Percentiles rank a stretch among this genome's conserved stretches.
Evolutionary conservation across 2,329 filamentous ascomycete species (phyloP).

Genomic region (Hypoxylon sp.): DNA sequence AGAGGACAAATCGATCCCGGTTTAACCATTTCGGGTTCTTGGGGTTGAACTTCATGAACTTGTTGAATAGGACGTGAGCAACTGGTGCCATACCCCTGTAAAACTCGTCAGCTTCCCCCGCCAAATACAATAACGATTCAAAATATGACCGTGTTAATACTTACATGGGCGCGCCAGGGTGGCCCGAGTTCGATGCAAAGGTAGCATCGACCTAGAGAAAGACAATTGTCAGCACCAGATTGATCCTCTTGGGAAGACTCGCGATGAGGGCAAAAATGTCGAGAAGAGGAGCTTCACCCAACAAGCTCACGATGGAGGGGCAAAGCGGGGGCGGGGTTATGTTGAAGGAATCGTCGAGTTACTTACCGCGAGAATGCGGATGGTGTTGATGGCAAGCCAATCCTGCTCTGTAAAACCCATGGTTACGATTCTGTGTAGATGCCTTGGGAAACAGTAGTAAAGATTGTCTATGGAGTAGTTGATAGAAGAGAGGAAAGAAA

Average conservation of each 20-base stretch:
- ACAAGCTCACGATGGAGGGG: slow-evolving; percentile 46
- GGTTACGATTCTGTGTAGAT: slow-evolving; percentile 53
- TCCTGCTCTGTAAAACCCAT: slow-evolving; percentile 93
- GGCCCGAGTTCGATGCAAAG: slow-evolving; percentile 93
- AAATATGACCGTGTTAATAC: slow-evolving; percentile 41
- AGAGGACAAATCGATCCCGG: slow-evolving; percentile 98
- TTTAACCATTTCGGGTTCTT: slow-evolving; percentile 98
- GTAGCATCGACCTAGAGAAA: slow-evolving; percentile 89
- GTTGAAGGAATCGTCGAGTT: slow-evolving; percentile 30
- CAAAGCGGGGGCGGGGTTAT: slow-evolving; percentile 46
- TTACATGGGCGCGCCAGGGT: slow-evolving; percentile 97
- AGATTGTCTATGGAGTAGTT: slow-evolving; percentile 28
- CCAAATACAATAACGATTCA: neutral
- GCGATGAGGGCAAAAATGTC: slow-evolving; percentile 31
- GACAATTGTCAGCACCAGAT: slow-evolving; percentile 34
- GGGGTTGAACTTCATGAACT: slow-evolving; percentile 99
- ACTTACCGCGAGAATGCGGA: slow-evolving; percentile 92
- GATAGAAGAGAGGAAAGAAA: slow-evolving; percentile 34
- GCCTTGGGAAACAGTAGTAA: slow-evolving; percentile 33
- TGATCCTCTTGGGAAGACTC: slow-evolving; percentile 12
- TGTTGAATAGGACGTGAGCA: slow-evolving; percentile 97
- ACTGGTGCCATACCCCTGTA: slow-evolving; percentile 84
- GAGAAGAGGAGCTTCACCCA: slow-evolving; percentile 17
- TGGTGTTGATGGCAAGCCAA: slow-evolving; percentile 95
- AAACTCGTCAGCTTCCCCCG: slow-evolving; percentile 12